These are phyloP conservation scores for Penicillium ucsense DNA, from an alignment of 495 filamentous ascomycete genomes.

Conservation along the genomic window DNA sequence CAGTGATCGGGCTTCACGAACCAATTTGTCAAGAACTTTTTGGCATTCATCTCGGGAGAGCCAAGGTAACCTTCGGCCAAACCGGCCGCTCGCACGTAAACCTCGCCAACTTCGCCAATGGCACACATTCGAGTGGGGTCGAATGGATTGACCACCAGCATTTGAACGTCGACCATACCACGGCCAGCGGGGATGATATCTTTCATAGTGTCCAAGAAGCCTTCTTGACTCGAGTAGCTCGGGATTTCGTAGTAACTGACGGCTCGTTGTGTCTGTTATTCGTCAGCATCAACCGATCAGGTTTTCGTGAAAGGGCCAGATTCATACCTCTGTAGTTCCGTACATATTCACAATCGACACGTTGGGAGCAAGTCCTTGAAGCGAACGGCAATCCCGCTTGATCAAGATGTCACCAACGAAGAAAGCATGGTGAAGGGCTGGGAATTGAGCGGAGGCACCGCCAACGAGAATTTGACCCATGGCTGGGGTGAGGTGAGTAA, in stretches of 20 bases:
- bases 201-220: slow-evolving; percentile 58
- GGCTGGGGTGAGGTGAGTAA: slow-evolving; percentile 88
- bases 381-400: slow-evolving; percentile 71
- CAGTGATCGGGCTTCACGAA: slow-evolving; percentile 71
- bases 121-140: slow-evolving; percentile 63
- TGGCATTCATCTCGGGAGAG: slow-evolving; percentile 54
- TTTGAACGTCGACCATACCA: slow-evolving; percentile 89
- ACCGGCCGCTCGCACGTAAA: slow-evolving; percentile 80
- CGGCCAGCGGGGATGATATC: slow-evolving; percentile 80
- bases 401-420: slow-evolving; percentile 92
- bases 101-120: slow-evolving; percentile 77
- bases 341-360: slow-evolving; percentile 84
- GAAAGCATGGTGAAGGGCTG: slow-evolving; percentile 69
- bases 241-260: slow-evolving; percentile 85
- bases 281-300: neutral
- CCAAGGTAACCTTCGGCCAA: slow-evolving; percentile 83
- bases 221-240: slow-evolving; percentile 53
- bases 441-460: slow-evolving; percentile 68
- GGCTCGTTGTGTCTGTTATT: slow-evolving; percentile 54
- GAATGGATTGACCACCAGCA: slow-evolving; percentile 79
- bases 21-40: slow-evolving; percentile 86
- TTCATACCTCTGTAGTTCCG: slow-evolving; percentile 62
- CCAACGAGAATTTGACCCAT: slow-evolving; percentile 94
- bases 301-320: no score
- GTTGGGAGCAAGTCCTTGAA: slow-evolving; percentile 72